These are phyloP conservation scores for Neurospora hispaniola DNA, from an alignment of 495 filamentous ascomycete genomes.

Conservation along the genomic window DNA sequence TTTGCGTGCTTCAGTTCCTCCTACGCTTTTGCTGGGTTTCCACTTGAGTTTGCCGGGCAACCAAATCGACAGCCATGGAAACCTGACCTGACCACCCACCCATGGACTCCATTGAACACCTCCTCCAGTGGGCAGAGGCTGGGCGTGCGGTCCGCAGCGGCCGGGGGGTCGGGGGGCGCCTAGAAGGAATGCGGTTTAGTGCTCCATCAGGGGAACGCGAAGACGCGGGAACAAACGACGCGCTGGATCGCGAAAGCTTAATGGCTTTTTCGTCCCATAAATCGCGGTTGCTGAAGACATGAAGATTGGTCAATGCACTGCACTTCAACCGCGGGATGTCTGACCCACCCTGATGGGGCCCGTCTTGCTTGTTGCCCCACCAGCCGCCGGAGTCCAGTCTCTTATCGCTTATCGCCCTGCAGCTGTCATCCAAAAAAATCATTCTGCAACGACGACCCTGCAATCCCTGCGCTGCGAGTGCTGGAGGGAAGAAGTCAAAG, in stretches of 20 bases:
- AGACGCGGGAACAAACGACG: neutral
- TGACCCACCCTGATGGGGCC: neutral
- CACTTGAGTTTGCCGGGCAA: neutral
- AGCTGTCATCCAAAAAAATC: slow-evolving; percentile 4
- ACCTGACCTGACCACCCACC: neutral
- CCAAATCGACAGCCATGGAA: neutral
- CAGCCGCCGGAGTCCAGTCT: neutral
- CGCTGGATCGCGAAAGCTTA: neutral
- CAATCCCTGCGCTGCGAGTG: slow-evolving; percentile 1
- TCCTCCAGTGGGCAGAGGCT: neutral
- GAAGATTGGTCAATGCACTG: neutral
- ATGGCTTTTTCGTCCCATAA: neutral
- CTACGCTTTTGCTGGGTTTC: neutral
- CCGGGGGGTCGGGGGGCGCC: neutral
- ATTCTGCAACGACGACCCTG: slow-evolving; percentile 2
- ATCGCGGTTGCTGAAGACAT: neutral
- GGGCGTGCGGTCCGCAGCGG: neutral
- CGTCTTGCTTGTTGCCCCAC: neutral
- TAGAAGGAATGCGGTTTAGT: neutral
- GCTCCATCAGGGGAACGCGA: neutral
- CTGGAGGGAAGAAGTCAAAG: neutral
- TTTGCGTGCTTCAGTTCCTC: neutral
- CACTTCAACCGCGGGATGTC: neutral
- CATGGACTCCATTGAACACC: neutral
- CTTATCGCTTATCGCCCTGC: slow-evolving; percentile 22